phyloP scores from a whole-genome alignment of 768 basidiomycete genomes.

The Pisolithus marmoratus region DNA sequence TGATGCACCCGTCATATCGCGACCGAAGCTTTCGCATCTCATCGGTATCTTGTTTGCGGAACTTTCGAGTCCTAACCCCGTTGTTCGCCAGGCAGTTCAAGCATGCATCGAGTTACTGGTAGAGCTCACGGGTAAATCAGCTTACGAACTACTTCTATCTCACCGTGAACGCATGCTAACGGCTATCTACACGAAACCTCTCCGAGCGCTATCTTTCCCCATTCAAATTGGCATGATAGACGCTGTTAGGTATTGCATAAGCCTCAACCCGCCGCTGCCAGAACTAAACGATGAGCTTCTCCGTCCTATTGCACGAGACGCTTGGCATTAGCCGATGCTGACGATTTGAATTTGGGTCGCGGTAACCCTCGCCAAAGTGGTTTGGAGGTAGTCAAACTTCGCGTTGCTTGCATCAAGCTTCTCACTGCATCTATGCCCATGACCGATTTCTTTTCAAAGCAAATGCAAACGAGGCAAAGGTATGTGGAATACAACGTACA shows the following conservation, averaged over 20 bases:
- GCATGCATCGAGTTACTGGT: slow-evolving; percentile 75
- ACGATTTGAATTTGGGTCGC: slow-evolving; percentile 78
- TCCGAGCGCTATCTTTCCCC: slow-evolving; percentile 88
- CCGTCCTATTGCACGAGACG: slow-evolving; percentile 86
- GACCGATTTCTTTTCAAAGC: slow-evolving; percentile 87
- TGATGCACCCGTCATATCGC: slow-evolving; percentile 38
- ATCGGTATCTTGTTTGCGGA: slow-evolving; percentile 85
- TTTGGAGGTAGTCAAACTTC: slow-evolving; percentile 79
- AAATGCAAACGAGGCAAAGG: slow-evolving; percentile 82
- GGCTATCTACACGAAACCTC: slow-evolving; percentile 92
- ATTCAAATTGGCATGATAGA: slow-evolving; percentile 99
- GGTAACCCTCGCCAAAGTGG: slow-evolving; percentile 70
- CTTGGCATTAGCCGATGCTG: slow-evolving; percentile 94
- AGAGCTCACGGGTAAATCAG: slow-evolving; percentile 61
- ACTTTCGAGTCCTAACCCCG: slow-evolving; percentile 77
- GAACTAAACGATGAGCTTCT: slow-evolving; percentile 91
- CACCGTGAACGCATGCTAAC: slow-evolving; percentile 86
- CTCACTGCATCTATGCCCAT: slow-evolving; percentile 92
- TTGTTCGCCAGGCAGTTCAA: slow-evolving; percentile 82
- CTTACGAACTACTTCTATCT: slow-evolving; percentile 74
- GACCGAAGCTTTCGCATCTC: slow-evolving; percentile 59
- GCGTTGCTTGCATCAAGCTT: slow-evolving; percentile 90
- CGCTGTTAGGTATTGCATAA: slow-evolving; percentile 90
- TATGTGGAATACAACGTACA: slow-evolving; percentile 26
- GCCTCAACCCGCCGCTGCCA: slow-evolving; percentile 80